Evolutionary conservation across 441 rosid species (phyloP), one percentile per base, ranked within the genome.

Genomic region (Euphorbia schlechtendalii): DNA sequence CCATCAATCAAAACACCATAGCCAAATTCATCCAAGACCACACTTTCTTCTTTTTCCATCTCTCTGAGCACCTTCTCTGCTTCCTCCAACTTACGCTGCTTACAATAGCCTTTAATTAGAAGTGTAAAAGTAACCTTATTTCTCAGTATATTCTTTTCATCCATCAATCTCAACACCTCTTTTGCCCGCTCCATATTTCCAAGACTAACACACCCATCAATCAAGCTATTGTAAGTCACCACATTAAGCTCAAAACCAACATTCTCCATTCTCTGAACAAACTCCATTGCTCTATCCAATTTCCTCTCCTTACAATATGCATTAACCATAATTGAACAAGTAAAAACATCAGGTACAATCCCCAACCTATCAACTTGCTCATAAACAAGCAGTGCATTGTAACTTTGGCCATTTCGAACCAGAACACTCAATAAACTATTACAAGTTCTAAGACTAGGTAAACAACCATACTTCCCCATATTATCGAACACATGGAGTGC

Each of bases 401-500:
- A 72, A 66, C 75, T 59, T 60, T 81, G 81, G 24, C 87, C 81
- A n/a, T 63, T 78, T 73, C 58, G 80, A 53, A 90, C 95, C 79
- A 92, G 79, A 77, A 69, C 67, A 62, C 89, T 87, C 72, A 92
- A 70, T 78, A 92, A 72, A 58, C 84, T 73, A 70, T 89, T 89
- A 63, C 96, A 89, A 61, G 96, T 86, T 41, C 83, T 63, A 75
- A 84, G 76, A 67, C 90, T 90, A 1, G 98, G 97, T 14, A 79
- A 53, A 12, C 86, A 73, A 21, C 89, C 86, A 48, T 45, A 67
- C 40, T 77, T 82, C 5, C 84, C 82, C 89, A 92, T 92, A 70
- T 92, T 86, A 74, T 92, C 98, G 73, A 92, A 92, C 80, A 89
- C 97, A 24, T 88, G 79, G 68, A 92, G 79, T 21, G 97, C 98